A percentile compares a stretch with the other conserved stretches of the same genome.
phyloP scores from a whole-genome alignment of 345 rosid species.

The Orychophragmus violaceus region DNA sequence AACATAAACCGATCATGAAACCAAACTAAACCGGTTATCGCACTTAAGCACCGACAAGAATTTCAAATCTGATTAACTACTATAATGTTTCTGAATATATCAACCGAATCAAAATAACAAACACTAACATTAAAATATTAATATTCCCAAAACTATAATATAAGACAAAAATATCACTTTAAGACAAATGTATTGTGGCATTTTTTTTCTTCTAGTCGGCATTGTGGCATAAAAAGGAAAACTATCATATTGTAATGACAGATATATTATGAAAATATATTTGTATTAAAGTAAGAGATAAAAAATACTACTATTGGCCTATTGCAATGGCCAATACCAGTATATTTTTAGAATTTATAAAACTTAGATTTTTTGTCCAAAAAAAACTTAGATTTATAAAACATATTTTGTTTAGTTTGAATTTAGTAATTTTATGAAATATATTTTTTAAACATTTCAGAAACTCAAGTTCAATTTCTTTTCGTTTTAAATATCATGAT shows the following conservation, averaged over 20 bases:
- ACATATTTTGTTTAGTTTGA: too few species aligned
- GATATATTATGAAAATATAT: background rate
- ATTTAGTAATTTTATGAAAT: background rate
- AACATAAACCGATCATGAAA: background rate
- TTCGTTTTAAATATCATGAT: background rate
- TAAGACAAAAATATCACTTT: background rate
- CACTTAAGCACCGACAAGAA: conserved; percentile 11
- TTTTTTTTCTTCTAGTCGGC: too few species aligned
- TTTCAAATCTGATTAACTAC: background rate
- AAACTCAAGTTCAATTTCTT: background rate
- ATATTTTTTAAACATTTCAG: background rate
- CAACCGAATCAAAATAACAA: background rate
- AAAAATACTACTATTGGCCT: background rate
- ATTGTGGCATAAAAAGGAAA: background rate
- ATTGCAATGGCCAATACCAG: too few species aligned
- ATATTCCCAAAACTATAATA: background rate
- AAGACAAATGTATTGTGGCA: background rate
- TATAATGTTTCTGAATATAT: background rate
- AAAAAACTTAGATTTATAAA: too few species aligned
- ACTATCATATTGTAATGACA: background rate
- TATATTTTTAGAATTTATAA: too few species aligned
- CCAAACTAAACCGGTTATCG: conserved; percentile 10
- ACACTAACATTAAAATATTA: background rate
- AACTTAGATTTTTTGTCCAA: too few species aligned
- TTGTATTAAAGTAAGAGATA: background rate